A percentile compares a stretch with the other conserved stretches of the same genome.
Evolutionary conservation across 768 basidiomycete species (phyloP).

Genomic region (Amanita inopinata): DNA sequence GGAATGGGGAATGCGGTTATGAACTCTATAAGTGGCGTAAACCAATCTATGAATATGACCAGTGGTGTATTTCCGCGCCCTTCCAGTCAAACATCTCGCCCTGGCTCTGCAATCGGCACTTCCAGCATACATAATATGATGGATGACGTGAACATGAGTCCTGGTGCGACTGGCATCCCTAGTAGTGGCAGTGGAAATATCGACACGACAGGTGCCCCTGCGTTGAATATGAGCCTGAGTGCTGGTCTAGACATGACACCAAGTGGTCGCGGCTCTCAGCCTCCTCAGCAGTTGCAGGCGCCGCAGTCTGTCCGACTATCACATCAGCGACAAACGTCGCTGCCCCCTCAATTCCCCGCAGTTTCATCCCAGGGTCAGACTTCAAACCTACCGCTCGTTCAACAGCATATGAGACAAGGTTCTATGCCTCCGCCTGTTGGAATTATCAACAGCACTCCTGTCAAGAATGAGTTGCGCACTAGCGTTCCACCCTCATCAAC

Average conservation of each 20-base stretch:
- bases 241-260: constrained; percentile 13
- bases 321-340: constrained; percentile 19
- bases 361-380: constrained; percentile 5
- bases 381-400: constrained; percentile 1
- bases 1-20: constrained; percentile 12
- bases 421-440: constrained; percentile 7
- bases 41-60: constrained; percentile 6
- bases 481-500: constrained; percentile 9
- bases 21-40: constrained; percentile 14
- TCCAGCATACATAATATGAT: constrained; percentile 2
- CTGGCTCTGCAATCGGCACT: constrained; percentile 12
- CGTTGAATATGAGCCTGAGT: constrained; percentile 17
- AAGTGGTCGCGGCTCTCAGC: constrained; percentile 9
- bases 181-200: constrained; percentile 12
- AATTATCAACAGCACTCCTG: constrained; percentile 3
- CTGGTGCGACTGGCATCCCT: neutral
- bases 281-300: constrained; percentile 12
- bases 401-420: constrained; percentile 10
- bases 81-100: constrained; percentile 4
- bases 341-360: constrained; percentile 14
- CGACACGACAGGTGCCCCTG: constrained; percentile 6
- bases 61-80: constrained; percentile 9
- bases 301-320: no score
- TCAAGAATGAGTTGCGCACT: constrained; percentile 7
- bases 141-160: constrained; percentile 5